A percentile compares a stretch with the other conserved stretches of the same genome.
These are phyloP conservation scores for Monilinia aucupariae DNA, from an alignment of 2,329 filamentous ascomycete species.

Conservation along the genomic window DNA sequence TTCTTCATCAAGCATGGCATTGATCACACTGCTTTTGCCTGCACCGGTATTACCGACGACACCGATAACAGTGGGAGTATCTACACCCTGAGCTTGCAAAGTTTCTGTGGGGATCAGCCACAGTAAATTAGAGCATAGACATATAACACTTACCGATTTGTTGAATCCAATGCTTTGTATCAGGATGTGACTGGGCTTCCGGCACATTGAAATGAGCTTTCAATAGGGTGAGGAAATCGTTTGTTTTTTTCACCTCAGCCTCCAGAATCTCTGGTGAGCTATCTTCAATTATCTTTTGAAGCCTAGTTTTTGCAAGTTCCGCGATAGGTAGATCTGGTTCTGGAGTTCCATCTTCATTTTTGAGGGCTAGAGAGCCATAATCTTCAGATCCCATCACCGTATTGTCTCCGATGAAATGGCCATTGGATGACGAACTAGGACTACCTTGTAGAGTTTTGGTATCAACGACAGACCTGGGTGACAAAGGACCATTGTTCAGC, in stretches of 20 bases:
- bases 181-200: constrained; percentile 16
- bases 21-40: constrained; percentile 29
- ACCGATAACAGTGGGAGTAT: constrained; percentile 29
- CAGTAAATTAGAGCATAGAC: constrained; percentile 13
- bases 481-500: not conserved
- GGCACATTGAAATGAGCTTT: constrained; percentile 21
- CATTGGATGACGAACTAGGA: not conserved
- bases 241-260: constrained; percentile 24
- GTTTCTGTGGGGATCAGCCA: constrained; percentile 12
- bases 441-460: not conserved
- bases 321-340: not conserved
- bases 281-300: constrained; percentile 27
- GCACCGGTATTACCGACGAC: constrained; percentile 31
- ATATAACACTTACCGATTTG: constrained; percentile 23
- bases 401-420: not conserved
- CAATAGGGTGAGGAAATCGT: constrained; percentile 27
- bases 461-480: not conserved
- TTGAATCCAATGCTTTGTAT: constrained; percentile 29
- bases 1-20: constrained; percentile 43
- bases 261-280: constrained; percentile 28
- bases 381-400: not conserved
- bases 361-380: not conserved
- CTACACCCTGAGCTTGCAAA: constrained; percentile 22
- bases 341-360: not conserved
- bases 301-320: constrained; percentile 3